Base-by-base conservation (phyloP, 495 filamentous ascomycete genomes). In the Polyplosphaeria fusca region DNA sequence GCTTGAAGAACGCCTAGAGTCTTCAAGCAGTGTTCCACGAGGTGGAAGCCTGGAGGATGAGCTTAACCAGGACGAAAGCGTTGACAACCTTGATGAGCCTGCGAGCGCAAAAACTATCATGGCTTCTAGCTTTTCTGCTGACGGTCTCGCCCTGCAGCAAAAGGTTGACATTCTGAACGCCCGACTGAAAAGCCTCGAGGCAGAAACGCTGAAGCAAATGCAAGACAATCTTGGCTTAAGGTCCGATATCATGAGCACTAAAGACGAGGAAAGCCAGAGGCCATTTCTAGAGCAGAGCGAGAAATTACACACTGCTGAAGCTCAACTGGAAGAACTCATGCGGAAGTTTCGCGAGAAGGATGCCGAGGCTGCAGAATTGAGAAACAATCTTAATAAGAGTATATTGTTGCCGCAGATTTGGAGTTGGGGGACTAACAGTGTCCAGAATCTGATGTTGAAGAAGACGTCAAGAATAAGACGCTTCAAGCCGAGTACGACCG, bases 1-100 rank as follows among this genome's bases (percentile, higher is more conserved):
- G 48, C 71, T 83, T 7, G 73, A 80, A 48, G 74, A 79, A 16
- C 71, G 75, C 26, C 55, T 79, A 11, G 76, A 79, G 51, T 71
- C 60, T 18, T 66, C 45, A 16, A 39, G 20, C 20, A 51, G 61
- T 35, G 39, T 22, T 18, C 41, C 3, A 18, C 62, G 48, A 3
- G 58, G 58, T 5, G 55, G 51, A 5, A 66, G 49, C 47, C 47
- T 58, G n/a, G 61, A 60, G 19, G 60, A 63, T 20, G 67, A 67
- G 41, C 58, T 64, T 22, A 32, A 24, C 4, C 49, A 47, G 18
- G 58, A 58, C 39, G 53, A 61, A 14, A 49, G 27, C 39, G 28
- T 27, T 2, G 58, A 50, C 2, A 59, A 44, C 13, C 3, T 30
- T 20, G 61, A 64, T 7, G 53, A 61, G 26, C 57, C 53, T 0